Conservation (phyloP, 2,329 filamentous ascomycete genomes). For the Aspergillus ustus region DNA sequence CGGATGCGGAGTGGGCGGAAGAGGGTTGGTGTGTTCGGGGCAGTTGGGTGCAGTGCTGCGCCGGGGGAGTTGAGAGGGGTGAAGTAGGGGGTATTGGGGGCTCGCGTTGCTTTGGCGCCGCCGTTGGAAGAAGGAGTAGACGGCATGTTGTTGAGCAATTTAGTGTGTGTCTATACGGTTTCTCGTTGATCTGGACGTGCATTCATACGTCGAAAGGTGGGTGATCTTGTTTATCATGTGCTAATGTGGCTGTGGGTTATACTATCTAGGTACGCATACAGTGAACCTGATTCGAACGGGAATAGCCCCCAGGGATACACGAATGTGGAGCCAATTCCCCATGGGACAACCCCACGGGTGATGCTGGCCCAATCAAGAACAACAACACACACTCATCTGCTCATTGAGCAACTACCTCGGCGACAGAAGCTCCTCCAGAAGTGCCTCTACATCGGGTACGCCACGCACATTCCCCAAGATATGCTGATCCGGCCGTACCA, state of each 20-base stretch:
- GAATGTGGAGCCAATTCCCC: background rate
- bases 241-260: background rate
- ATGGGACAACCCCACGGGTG: background rate
- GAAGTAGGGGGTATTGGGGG: background rate
- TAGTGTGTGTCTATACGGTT: background rate
- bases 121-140: too few species aligned
- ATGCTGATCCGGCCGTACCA: constrained; percentile 7
- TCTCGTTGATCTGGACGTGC: too few species aligned
- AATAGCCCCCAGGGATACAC: background rate
- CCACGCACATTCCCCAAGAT: background rate
- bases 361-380: background rate
- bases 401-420: background rate
- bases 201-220: too few species aligned
- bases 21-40: background rate
- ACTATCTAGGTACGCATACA: background rate
- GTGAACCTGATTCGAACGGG: background rate
- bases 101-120: background rate
- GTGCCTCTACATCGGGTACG: background rate
- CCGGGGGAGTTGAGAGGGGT: background rate
- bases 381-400: background rate
- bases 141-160: background rate
- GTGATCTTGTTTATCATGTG: too few species aligned
- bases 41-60: background rate
- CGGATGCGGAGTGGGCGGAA: constrained; percentile 9
- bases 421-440: background rate